phyloP scores from a whole-genome alignment of 345 rosid genomes.

The Eucalyptus marginata region DNA sequence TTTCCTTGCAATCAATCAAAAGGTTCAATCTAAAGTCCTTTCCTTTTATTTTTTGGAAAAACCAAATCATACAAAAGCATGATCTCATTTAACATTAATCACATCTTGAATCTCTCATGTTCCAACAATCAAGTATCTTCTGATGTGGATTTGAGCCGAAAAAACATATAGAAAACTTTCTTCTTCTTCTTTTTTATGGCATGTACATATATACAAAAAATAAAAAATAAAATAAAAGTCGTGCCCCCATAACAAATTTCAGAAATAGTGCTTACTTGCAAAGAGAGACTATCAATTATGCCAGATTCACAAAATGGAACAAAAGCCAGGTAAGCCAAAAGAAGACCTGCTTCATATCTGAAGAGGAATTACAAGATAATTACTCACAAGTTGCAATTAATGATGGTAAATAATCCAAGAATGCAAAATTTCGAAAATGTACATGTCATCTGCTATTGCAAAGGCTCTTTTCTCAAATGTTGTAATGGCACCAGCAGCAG shows the following conservation, averaged over 20 bases:
- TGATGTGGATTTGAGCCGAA: not conserved
- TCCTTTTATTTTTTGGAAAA: not conserved
- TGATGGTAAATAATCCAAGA: not conserved
- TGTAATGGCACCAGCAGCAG: constrained; percentile 64
- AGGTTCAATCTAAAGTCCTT: not conserved
- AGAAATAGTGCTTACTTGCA: constrained; percentile 39
- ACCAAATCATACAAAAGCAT: not conserved
- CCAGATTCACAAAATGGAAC: constrained; percentile 92
- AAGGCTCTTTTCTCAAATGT: constrained; percentile 74
- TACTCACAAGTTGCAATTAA: not conserved
- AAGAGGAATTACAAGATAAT: constrained; percentile 2
- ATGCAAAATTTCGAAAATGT: not conserved
- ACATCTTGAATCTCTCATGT: not conserved
- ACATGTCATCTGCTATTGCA: constrained; percentile 98
- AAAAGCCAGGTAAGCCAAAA: constrained; percentile 87
- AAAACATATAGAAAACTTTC: not conserved
- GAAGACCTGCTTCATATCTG: constrained; percentile 95
- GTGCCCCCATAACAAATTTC: not conserved
- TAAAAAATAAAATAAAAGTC: not conserved
- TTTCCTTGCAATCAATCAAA: not conserved
- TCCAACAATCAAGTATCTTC: not conserved
- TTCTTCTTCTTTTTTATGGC: not conserved
- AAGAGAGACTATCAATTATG: constrained; percentile 69
- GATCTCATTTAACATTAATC: not conserved
- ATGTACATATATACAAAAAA: not conserved